Base-by-base conservation (phyloP, 2,329 filamentous ascomycete genomes). In the Arthrobotrys conoides region DNA sequence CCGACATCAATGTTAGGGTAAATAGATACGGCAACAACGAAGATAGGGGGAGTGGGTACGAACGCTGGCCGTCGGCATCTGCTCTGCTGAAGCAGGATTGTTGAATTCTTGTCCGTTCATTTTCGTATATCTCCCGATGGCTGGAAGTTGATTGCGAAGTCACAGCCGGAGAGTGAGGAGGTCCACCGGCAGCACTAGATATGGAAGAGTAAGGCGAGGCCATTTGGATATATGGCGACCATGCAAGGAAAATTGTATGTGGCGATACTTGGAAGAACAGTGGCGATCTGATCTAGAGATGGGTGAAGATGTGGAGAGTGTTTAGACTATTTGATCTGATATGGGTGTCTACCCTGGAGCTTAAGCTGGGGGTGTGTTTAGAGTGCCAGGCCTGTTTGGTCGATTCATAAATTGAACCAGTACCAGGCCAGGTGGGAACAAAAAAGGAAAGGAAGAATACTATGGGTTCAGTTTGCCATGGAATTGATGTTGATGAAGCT, bases 101-200 rank as follows among this genome's bases (percentile, higher is more conserved):
- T 81, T 97, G 91, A 83, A 99, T 97, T 84, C 96, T 90, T 84
- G 90, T 89, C 88, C 97, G 97, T 88, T 99, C 96, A 83, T 98
- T 94, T 85, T 99, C 96, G 84, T 98, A 99, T 82, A 90, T 90
- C 86, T 97, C 61, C 63, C 80, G 80, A 49, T 80, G 71, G 65
- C 80, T 66, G 57, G 79, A 75, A 27, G 59, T 57, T 46, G 75
- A 70, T 55, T 73, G 75, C 4, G 81, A 81, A 49, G 70, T 73
- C 49, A 80, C 70, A 46, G 76, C 80, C 27, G 73, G 68, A 68
- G 81, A 80, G 49, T 76, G 71, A 41, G 55, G 65, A 38, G 55
- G 63, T 18, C 55, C 76, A 57, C 69, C 76, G 20, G 70, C 33
- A 27, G 71, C 70, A 48, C 76, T 76, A 36, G 69, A 79, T 3